Conservation (phyloP, 257 asterid species). For the Capsicum chinense region DNA sequence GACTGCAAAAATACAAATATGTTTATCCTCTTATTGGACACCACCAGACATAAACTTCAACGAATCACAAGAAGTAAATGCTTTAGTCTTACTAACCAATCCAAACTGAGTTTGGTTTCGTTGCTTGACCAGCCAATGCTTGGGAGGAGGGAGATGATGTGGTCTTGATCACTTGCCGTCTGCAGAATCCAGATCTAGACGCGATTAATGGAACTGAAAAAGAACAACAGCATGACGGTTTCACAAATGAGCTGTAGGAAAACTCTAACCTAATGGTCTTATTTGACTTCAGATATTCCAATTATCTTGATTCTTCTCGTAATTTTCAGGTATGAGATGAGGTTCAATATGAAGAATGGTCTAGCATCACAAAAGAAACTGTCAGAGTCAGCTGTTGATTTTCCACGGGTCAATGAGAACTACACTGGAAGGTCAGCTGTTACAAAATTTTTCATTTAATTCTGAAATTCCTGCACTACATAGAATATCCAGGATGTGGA, state of each 20-base stretch:
- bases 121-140: slow-evolving; percentile 75
- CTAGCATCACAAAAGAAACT: slow-evolving; percentile 80
- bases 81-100: neutral
- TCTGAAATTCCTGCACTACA: slow-evolving; percentile 24
- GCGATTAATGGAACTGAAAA: slow-evolving; percentile 59
- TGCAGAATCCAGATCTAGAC: slow-evolving; percentile 77
- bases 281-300: slow-evolving; percentile 11
- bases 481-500: slow-evolving; percentile 12
- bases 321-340: slow-evolving; percentile 86
- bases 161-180: slow-evolving; percentile 89
- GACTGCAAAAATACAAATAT: neutral
- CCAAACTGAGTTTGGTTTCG: slow-evolving; percentile 22
- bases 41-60: neutral
- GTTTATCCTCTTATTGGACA: neutral
- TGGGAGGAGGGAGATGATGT: slow-evolving; percentile 99
- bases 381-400: slow-evolving; percentile 83
- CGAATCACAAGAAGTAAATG: neutral
- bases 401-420: slow-evolving; percentile 92
- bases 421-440: slow-evolving; percentile 78
- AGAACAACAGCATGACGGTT: slow-evolving; percentile 60
- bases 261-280: neutral
- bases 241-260: slow-evolving; percentile 80
- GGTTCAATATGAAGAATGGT: slow-evolving; percentile 89
- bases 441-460: slow-evolving; percentile 26
- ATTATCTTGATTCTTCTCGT: slow-evolving; percentile 6